phyloP scores from a whole-genome alignment of 345 rosid species.

The Gossypium mustelinum region DNA sequence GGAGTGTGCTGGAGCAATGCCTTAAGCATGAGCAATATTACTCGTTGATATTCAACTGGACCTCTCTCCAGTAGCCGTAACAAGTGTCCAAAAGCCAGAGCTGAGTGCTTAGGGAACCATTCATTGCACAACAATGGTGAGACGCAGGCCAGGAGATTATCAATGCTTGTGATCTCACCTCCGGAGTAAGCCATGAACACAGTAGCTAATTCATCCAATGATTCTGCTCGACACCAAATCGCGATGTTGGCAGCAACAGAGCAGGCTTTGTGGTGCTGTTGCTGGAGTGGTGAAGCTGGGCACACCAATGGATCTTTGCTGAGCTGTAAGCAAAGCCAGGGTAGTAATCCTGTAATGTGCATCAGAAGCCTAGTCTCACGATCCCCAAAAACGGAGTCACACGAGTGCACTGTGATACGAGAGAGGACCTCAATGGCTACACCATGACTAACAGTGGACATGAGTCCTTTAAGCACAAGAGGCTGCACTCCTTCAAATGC shows the following conservation, averaged over 20 bases:
- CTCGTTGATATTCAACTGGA: slow-evolving; percentile 92
- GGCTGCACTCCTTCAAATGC: slow-evolving; percentile 96
- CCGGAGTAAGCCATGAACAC: slow-evolving; percentile 75
- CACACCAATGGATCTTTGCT: slow-evolving; percentile 54
- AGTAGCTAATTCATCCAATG: slow-evolving; percentile 65
- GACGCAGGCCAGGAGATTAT: slow-evolving; percentile 78
- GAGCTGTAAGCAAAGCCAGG: slow-evolving; percentile 98
- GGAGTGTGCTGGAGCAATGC: slow-evolving; percentile 97
- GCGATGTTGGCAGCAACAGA: slow-evolving; percentile 80
- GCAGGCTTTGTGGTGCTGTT: slow-evolving; percentile 83
- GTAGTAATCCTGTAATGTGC: slow-evolving; percentile 96
- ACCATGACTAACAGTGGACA: slow-evolving; percentile 90
- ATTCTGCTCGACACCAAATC: slow-evolving; percentile 80
- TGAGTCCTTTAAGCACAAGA: slow-evolving; percentile 93
- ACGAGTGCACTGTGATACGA: slow-evolving; percentile 76
- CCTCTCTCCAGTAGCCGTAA: slow-evolving; percentile 84
- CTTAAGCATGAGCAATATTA: slow-evolving; percentile 85
- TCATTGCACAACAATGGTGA: slow-evolving; percentile 79
- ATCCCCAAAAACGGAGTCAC: slow-evolving; percentile 95
- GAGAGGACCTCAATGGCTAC: slow-evolving; percentile 89
- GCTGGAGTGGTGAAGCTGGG: slow-evolving; percentile 73
- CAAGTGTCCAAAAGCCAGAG: slow-evolving; percentile 95
- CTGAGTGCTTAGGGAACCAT: slow-evolving; percentile 98
- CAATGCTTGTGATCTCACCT: slow-evolving; percentile 69
- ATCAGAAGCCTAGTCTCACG: slow-evolving; percentile 89